Conservation (phyloP, 2,329 filamentous ascomycete genomes). For the Ophioceras dolichostomum region DNA sequence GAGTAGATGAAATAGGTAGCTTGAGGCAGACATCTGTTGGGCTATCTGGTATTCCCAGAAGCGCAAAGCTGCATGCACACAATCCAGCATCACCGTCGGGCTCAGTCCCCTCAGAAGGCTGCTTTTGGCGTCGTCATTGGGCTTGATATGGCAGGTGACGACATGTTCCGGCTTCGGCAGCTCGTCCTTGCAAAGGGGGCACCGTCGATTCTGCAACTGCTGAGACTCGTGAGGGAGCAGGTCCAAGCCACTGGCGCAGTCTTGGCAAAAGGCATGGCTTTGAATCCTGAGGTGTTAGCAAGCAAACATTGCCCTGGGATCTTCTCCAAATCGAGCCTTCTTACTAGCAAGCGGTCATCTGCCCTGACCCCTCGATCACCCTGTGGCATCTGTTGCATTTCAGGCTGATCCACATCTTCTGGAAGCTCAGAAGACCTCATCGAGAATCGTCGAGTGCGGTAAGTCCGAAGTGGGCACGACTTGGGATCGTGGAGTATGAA, state of each 20-base stretch:
- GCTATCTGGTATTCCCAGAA: conserved; percentile 84
- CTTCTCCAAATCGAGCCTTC: conserved; percentile 5
- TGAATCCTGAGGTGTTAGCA: neutral
- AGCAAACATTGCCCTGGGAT: neutral
- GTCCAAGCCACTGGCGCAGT: conserved; percentile 55
- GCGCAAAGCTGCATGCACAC: conserved; percentile 62
- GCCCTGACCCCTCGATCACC: conserved; percentile 55
- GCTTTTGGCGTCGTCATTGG: conserved; percentile 82
- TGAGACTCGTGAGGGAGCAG: conserved; percentile 46
- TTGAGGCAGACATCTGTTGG: conserved; percentile 59
- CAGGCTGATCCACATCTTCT: conserved; percentile 19
- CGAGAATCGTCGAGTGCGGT: too few species aligned
- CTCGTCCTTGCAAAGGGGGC: conserved; percentile 63
- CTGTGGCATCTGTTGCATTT: conserved; percentile 74
- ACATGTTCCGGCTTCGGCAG: conserved; percentile 66
- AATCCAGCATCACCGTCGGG: conserved; percentile 76
- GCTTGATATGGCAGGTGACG: conserved; percentile 58
- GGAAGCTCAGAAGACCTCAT: neutral
- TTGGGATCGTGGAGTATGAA: too few species aligned
- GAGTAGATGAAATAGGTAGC: conserved; percentile 2
- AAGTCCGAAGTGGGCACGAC: too few species aligned
- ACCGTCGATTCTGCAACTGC: conserved; percentile 39
- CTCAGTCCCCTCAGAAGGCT: conserved; percentile 73
- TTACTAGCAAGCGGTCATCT: conserved; percentile 84
- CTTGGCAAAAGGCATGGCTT: conserved; percentile 76